Evolutionary conservation across 2,329 filamentous ascomycete genomes (phyloP).

Genomic region (Fusarium algeriense): DNA sequence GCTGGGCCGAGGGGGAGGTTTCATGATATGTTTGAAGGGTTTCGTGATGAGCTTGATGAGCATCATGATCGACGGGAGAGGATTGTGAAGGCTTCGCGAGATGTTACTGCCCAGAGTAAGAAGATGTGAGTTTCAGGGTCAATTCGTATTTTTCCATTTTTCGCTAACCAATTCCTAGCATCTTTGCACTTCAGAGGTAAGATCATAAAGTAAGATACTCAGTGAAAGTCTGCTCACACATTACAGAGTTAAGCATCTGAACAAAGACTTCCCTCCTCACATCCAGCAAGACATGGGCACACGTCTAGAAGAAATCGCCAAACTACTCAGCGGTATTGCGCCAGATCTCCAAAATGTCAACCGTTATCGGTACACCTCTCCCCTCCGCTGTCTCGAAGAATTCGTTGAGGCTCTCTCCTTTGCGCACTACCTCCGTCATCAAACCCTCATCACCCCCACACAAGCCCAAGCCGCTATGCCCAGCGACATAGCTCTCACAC

Average conservation of each 20-base stretch:
- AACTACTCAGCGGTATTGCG: conserved; percentile 75
- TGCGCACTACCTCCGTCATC: conserved; percentile 84
- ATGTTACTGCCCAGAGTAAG: conserved; percentile 94
- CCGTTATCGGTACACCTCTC: conserved; percentile 81
- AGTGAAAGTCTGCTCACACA: conserved; percentile 29
- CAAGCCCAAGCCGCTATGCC: conserved; percentile 67
- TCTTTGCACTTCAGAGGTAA: conserved; percentile 57
- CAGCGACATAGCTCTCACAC: conserved; percentile 72
- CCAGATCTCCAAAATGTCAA: conserved; percentile 83
- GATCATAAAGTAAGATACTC: background rate
- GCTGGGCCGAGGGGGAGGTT: conserved; percentile 58
- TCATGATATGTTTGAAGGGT: conserved; percentile 84
- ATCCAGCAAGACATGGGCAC: conserved; percentile 78
- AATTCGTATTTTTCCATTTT: background rate
- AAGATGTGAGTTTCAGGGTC: conserved; percentile 77
- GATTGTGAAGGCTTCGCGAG: conserved; percentile 89
- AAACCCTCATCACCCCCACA: conserved; percentile 77
- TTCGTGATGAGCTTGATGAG: conserved; percentile 89
- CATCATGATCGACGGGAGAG: conserved; percentile 93
- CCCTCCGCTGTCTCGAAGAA: conserved; percentile 91
- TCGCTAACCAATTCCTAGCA: conserved; percentile 46
- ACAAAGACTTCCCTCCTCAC: conserved; percentile 72
- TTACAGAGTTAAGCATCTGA: conserved; percentile 72
- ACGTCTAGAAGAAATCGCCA: conserved; percentile 77
- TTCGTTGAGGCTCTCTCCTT: conserved; percentile 94